Evolutionary conservation across 1,139 yeast species (phyloP), one percentile per base, ranked within the genome.

Genomic region (Torulaspora pretoriensis): DNA sequence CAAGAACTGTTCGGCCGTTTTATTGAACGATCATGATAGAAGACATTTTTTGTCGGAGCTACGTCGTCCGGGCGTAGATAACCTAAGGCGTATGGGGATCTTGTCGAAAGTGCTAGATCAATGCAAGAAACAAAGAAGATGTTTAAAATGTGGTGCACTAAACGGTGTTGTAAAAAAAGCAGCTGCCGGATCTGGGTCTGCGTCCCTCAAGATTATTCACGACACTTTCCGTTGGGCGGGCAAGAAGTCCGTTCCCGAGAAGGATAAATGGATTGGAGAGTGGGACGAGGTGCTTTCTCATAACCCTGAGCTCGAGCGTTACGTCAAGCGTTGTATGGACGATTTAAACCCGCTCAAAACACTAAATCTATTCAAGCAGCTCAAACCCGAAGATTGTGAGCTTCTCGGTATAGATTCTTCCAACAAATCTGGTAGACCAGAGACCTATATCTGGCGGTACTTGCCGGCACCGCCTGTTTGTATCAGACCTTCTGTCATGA

Each of bases 401-500:
- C 73, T 94, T 28, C 70, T 94, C 32, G 99, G 98, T 41, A 81
- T 94, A 53, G 95, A 92, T 63, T 79, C 97, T 1, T 74, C 86
- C 3, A 52, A 56, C 19, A 75, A 81, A 54, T 88, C 90, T 28
- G 97, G 97, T 32, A 76, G 98, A 53, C 98, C 98, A 1, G 98
- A 92, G 67, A 88, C 85, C 78, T 92, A 90, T 65, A 79, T 94
- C 37, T 94, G 98, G 99, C 77, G 96, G 59, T 94, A 90, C 64
- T 74, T 94, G 44, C 98, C 98, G 0, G 98, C 97, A 0, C 98
- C 99, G 1, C 99, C 99, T 0, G 97, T 94, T 17, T 94, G 98
- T 73, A 92, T 94, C 46, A 80, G 99, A 57, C 99, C 99, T 1
- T 90, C 97, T 5, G 97, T 94, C 28, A 74, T 80, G 73, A 88